phyloP scores from a whole-genome alignment of 73 alveolate genomes.

The Paramecium pentaurelia region DNA sequence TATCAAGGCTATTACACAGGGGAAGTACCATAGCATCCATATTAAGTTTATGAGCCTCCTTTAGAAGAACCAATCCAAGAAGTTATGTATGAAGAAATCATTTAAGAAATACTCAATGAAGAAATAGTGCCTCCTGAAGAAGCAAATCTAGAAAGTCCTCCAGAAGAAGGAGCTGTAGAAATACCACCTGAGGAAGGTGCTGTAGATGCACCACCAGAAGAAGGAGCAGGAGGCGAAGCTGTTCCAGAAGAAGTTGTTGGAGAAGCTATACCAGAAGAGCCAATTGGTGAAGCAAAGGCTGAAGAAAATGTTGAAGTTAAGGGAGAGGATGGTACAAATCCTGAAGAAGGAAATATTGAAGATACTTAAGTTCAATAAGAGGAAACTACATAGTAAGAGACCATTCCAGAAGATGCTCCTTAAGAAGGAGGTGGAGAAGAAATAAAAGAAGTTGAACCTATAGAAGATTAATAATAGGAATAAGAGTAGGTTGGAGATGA shows the following conservation, averaged over 20 bases:
- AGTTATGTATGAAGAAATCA: background rate
- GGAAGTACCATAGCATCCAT: background rate
- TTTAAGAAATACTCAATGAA: background rate
- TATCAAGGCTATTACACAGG: conserved; percentile 15
- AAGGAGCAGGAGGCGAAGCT: conserved; percentile 23
- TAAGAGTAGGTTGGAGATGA: background rate
- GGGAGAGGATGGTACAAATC: background rate
- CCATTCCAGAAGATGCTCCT: background rate
- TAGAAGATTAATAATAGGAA: background rate
- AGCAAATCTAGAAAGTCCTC: background rate
- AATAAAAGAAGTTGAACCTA: background rate
- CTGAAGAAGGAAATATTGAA: background rate
- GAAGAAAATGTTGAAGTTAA: background rate
- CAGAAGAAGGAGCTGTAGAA: conserved; percentile 31
- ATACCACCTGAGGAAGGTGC: background rate
- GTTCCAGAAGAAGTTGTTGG: background rate
- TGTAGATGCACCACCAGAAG: background rate
- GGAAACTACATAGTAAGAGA: background rate
- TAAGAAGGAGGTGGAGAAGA: background rate
- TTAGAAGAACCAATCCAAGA: background rate
- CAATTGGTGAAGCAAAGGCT: background rate
- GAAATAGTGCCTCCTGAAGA: background rate
- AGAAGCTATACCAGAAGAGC: background rate
- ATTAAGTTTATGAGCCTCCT: background rate
- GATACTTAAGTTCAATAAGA: background rate